phyloP scores from a whole-genome alignment of 192 early-diverging fungal genomes.

The Backusella mclennaniae region DNA sequence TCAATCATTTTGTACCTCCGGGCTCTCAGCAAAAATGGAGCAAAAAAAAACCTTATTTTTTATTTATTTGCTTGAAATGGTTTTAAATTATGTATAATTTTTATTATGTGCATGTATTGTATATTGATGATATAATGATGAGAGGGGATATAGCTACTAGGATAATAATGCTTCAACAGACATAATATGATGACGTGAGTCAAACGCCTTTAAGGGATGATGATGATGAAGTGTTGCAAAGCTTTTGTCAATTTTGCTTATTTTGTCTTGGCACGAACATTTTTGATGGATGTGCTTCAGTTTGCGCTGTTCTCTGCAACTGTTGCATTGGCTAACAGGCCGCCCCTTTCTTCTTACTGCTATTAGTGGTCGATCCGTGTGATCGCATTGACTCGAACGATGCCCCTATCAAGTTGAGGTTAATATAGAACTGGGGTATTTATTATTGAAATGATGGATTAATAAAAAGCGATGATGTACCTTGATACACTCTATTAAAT shows the following conservation, averaged over 20 bases:
- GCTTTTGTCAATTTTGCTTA: background rate
- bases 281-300: slow-evolving; percentile 16
- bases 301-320: slow-evolving; percentile 13
- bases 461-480: background rate
- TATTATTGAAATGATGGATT: background rate
- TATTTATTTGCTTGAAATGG: background rate
- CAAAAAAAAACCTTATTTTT: background rate
- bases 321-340: slow-evolving; percentile 15
- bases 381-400: slow-evolving; percentile 11
- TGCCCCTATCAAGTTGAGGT: background rate
- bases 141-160: background rate
- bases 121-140: background rate
- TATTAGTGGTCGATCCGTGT: slow-evolving; percentile 7
- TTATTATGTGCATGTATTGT: background rate
- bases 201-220: background rate
- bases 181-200: background rate
- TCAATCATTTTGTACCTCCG: background rate
- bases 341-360: slow-evolving; percentile 9
- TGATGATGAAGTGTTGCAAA: background rate
- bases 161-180: slow-evolving; percentile 9
- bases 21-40: background rate
- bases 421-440: background rate
- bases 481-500: slow-evolving; percentile 18
- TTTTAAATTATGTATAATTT: background rate
- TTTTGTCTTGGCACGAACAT: slow-evolving; percentile 2